Base-by-base conservation (phyloP, 305 asterid species). In the Rubia tinctorum region DNA sequence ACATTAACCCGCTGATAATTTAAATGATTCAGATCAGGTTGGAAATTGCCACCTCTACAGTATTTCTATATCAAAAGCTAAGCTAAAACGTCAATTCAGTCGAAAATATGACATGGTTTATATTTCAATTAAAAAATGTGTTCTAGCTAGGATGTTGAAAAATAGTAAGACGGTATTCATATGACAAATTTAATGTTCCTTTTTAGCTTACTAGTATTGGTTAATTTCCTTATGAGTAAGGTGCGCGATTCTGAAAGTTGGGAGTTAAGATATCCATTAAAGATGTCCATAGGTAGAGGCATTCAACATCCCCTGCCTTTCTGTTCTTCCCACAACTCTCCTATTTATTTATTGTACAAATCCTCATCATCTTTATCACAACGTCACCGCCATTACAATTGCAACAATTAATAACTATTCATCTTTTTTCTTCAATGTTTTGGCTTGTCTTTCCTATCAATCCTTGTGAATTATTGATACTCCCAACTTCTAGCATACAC, bases 311-410 rank as follows among this genome's bases (percentile, higher is more conserved):
- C 30, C 30, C 30, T 27, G 30, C 30, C 30, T 2, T 27, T 27
- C 30, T 27, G 39, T 34, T 37, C 40, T 71, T 69, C 55, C 75
- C 79, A 81, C 91, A 81, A 81, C 93, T 82, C 78, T 82, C 69
- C 75, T 66, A 86, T 86, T 88, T 66, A 86, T 86, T 88, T 77
- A 85, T 73, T 84, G 82, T 55, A 64, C 34, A 53, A 62, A 27
- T 71, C 68, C 71, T 27, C 47, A 51, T n/a, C 53, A 47, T 27
- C 40, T 39, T 40, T 30, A 34, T 20, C 67, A 47, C 18, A 47
- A 77, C 75, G 76, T 79, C 85, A 82, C 81, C 73, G 74, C 86
- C 63, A 61, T 47, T 63, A 73, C 80, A 59, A 74, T 71, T 45
- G 61, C 71, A 64, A 75, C 71, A 34, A 60, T 68, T 20, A 8